phyloP scores from a whole-genome alignment of 192 early-diverging fungal genomes.

The Backusella luteola region DNA sequence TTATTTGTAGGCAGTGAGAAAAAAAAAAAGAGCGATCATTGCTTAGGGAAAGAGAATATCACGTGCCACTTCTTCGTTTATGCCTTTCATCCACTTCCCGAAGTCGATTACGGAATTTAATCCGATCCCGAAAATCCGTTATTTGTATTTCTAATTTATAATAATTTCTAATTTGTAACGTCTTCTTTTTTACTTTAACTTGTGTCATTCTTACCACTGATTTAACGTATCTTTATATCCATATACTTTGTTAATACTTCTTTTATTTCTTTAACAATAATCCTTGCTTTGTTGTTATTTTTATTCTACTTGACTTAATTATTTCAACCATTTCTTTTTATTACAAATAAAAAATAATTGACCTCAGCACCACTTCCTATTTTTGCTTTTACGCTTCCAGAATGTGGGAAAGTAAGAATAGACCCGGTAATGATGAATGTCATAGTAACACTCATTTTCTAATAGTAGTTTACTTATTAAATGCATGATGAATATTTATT shows the following conservation, averaged over 20 bases:
- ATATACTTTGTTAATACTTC: not conserved
- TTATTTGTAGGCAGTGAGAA: not conserved
- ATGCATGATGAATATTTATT: not conserved
- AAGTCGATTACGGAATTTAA: not conserved
- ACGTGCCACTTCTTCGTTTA: not conserved
- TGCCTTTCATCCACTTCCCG: not conserved
- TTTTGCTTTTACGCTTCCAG: not conserved
- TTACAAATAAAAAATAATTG: not conserved
- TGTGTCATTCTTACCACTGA: not conserved
- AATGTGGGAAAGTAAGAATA: not conserved
- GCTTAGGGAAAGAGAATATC: not conserved
- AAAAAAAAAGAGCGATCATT: not conserved
- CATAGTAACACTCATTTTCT: not conserved
- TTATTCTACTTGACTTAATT: not conserved
- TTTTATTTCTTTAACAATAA: too few relatives aligned
- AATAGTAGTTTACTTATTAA: not conserved
- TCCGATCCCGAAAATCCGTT: not conserved
- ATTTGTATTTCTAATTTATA: not conserved
- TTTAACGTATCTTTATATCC: not conserved
- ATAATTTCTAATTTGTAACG: not conserved
- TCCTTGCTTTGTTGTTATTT: not conserved
- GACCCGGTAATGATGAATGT: not conserved
- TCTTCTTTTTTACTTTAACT: not conserved
- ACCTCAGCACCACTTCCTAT: not conserved
- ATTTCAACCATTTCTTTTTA: not conserved